Evolutionary conservation across 805 yeast species (phyloP), one percentile per base, ranked within the genome.

Genomic region (Wickerhamiella allomyrinae): DNA sequence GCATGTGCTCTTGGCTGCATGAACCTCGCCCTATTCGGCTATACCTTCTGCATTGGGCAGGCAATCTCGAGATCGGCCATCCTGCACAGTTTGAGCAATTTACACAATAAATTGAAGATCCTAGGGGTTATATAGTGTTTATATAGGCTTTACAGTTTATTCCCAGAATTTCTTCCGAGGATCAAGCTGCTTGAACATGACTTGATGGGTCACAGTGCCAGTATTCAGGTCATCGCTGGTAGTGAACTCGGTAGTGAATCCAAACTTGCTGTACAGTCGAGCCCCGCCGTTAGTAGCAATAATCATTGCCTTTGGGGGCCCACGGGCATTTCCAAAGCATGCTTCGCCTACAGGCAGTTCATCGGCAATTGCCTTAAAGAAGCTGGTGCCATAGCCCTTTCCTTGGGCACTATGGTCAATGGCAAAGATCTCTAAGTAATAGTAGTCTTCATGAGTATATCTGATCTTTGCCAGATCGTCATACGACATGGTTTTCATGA

Each of bases 321-420:
- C 37, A 7, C 11, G 23, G 7, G 37, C 20, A 15, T 20, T 25
- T 14, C 9, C 10, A 25, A 34, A 34, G 7, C 6, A 10, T 6
- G 37, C 25, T 13, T 34, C 25, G 22, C 4, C 17, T 13, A 20
- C 11, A 7, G 23, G 37, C 25, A 34, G 37, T 13, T 20, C 37
- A 8, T 20, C 20, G 10, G n/a, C 3, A 6, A 34, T n/a, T 5
- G 17, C 8, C 27, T 20, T 15, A 20, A 34, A 34, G 24, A 20
- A 34, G 25, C 20, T 34, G 17, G 10, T n/a, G 17, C 37, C 37
- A 17, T 34, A 34, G 23, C 37, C 37, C 24, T 34, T 34, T 5
- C 37, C 19, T 13, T 34, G 37, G 7, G 21, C 37, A 21, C 10
- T 8, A 6, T 15, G 8, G 8, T 27, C 31, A n/a, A 27, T 34